These are phyloP conservation scores for Funneliformis caledonium DNA, from an alignment of 371 early-diverging fungal genomes.

Conservation along the genomic window DNA sequence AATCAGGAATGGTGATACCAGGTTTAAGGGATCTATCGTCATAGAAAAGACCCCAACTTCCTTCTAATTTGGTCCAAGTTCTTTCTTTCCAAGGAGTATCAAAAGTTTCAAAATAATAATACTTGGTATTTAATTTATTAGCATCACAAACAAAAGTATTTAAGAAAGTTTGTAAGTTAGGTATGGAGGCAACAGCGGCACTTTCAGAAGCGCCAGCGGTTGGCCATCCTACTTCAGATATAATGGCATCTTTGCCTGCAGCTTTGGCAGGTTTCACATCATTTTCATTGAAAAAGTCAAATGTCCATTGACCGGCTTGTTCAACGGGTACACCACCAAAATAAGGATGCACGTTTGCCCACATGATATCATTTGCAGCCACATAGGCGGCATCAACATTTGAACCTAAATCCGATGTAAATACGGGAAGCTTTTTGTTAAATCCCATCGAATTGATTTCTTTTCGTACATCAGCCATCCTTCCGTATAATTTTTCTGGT, in stretches of 20 bases:
- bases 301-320: conserved; percentile 50
- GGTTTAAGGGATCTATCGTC: conserved; percentile 47
- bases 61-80: conserved; percentile 36
- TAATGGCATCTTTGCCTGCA: conserved; percentile 50
- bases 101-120: conserved; percentile 66
- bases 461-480: conserved; percentile 42
- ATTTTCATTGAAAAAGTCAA: conserved; percentile 40
- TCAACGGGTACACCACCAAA: conserved; percentile 50
- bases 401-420: conserved; percentile 50
- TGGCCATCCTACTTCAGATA: conserved; percentile 76
- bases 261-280: conserved; percentile 37
- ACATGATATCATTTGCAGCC: conserved; percentile 51
- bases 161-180: conserved; percentile 57
- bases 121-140: conserved; percentile 52
- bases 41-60: conserved; percentile 50
- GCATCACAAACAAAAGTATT: conserved; percentile 60
- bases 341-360: conserved; percentile 65
- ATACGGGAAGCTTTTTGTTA: conserved; percentile 43
- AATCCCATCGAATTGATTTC: conserved; percentile 37
- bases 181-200: conserved; percentile 56
- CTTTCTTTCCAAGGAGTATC: conserved; percentile 65
- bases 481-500: not conserved
- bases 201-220: conserved; percentile 47
- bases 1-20: conserved; percentile 34
- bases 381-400: conserved; percentile 49